These are phyloP conservation scores for Vigna trinervia DNA, from an alignment of 306 rosid genomes.

Conservation along the genomic window DNA sequence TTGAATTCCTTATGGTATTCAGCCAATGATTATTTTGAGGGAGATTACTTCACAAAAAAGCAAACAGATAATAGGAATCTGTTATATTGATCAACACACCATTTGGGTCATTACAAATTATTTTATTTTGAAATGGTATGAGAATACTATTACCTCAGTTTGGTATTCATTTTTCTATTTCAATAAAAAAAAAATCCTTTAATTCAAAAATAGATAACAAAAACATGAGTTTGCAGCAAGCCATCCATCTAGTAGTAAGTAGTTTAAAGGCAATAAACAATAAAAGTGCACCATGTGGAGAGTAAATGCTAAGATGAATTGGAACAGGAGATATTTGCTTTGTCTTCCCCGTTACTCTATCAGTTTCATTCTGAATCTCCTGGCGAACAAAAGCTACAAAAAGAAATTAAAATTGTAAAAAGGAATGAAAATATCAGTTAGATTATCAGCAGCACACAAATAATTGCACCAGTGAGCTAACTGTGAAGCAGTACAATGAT, in stretches of 20 bases:
- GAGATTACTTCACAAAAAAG: conserved; percentile 2
- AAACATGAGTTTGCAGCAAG: conserved; percentile 17
- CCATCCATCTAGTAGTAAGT: conserved; percentile 26
- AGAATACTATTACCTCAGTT: conserved; percentile 17
- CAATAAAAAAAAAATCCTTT: neutral
- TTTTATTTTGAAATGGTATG: neutral
- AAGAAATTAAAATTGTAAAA: conserved; percentile 11
- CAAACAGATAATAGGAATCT: conserved; percentile 5
- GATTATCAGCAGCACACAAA: conserved; percentile 23
- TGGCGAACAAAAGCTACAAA: conserved; percentile 80
- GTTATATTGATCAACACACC: neutral
- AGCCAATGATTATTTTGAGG: conserved; percentile 3
- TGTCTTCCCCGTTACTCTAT: conserved; percentile 82
- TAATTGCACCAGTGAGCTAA: conserved; percentile 7
- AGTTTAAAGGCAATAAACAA: neutral
- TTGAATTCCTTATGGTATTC: conserved; percentile 15
- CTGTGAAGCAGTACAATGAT: neutral
- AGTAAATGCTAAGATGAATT: conserved; percentile 97
- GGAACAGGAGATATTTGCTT: conserved; percentile 94
- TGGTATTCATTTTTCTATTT: conserved; percentile 1
- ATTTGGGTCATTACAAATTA: conserved; percentile 13
- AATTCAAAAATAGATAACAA: neutral
- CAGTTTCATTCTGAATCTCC: conserved; percentile 97
- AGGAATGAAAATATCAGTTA: conserved; percentile 23
- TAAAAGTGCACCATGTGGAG: conserved; percentile 75